Evolutionary conservation across 2,329 filamentous ascomycete species (phyloP), one percentile per base, ranked within the genome.

Genomic region (Cercospora zeae-maydis): DNA sequence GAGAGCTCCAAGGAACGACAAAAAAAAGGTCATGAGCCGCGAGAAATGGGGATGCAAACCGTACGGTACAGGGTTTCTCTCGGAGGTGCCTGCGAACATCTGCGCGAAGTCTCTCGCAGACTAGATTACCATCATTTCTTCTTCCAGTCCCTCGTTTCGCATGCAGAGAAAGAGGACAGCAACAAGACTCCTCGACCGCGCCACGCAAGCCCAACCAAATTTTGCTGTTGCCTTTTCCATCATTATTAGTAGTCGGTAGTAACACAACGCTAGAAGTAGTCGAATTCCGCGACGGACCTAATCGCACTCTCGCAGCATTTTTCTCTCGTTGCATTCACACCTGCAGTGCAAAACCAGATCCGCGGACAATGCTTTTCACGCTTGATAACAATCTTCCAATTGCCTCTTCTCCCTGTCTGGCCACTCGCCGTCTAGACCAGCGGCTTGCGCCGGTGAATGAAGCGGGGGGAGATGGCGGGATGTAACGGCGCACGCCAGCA

Each of bases 161-260:
- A n/a, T 53, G 57, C 47, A 16, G 14, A 19, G 30, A 33, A 34
- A 34, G n/a, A 11, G 27, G 11, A 34, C 11, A 53, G 13, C 6
- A 14, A 49, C 4, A 30, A 59, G 30, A 59, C 47, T 16, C 57
- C 34, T 34, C 33, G 33, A 33, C 57, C 45, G 33, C 57, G 57
- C 57, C 31, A 59, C 53, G 57, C 45, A 37, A n/a, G 31, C 34
- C 11, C 33, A 27, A 13, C 56, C n/a, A 33, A 31, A 2, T 52
- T 53, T 53, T 52, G 8, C n/a, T 30, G 1, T 34, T 34, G 49
- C 31, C 49, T 11, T 34, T 53, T 53, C 16, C 49, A n/a, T 59
- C 57, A 36, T 59, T 45, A 52, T 59, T 53, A 59, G 47, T 53
- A 53, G 47, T 53, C n/a, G 24, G 33, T 52, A 39, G 45, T 53